Percentiles rank a stretch among this genome's conserved stretches.
phyloP scores from a whole-genome alignment of 805 yeast species.

The Sugiyamaella floridensis region DNA sequence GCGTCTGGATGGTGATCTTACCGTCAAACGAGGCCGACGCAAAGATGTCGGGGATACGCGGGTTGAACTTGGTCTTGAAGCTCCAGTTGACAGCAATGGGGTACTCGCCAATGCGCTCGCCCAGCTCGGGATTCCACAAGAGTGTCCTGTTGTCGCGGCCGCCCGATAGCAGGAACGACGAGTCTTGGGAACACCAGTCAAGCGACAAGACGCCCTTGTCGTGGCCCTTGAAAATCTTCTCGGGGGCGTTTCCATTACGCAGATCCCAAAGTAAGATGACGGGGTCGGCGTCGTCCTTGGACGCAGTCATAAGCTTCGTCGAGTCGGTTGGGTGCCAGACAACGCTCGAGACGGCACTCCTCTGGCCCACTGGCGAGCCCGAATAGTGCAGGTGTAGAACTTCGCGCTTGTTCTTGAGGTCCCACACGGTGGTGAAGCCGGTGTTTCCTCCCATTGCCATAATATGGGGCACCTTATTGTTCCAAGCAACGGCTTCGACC shows the following conservation, averaged over 20 bases:
- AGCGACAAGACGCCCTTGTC: conserved; percentile 79
- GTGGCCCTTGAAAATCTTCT: conserved; percentile 67
- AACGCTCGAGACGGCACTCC: conserved; percentile 70
- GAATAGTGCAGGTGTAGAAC: conserved; percentile 77
- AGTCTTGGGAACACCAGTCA: conserved; percentile 90
- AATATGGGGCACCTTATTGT: conserved; percentile 72
- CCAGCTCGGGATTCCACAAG: conserved; percentile 84
- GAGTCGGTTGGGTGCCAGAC: conserved; percentile 93
- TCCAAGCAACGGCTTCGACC: conserved; percentile 81
- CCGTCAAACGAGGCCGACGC: conserved; percentile 65
- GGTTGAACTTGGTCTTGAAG: conserved; percentile 83
- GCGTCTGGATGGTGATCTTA: conserved; percentile 68
- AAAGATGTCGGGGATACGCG: conserved; percentile 78
- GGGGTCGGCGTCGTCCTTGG: conserved; percentile 74
- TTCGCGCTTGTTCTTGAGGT: conserved; percentile 77
- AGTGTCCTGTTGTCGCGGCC: conserved; percentile 86
- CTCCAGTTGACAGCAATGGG: conserved; percentile 94
- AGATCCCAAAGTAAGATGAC: conserved; percentile 87
- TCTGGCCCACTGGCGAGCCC: conserved; percentile 35
- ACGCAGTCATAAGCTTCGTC: conserved; percentile 82
- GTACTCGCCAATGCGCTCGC: conserved; percentile 70
- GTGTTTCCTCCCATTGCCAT: conserved; percentile 84
- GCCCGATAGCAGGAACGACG: conserved; percentile 71
- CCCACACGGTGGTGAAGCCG: conserved; percentile 91
- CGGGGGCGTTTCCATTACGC: conserved; percentile 90